These are phyloP conservation scores for Trypanosoma scelopori DNA, from an alignment of 208 protist species.

Conservation along the genomic window DNA sequence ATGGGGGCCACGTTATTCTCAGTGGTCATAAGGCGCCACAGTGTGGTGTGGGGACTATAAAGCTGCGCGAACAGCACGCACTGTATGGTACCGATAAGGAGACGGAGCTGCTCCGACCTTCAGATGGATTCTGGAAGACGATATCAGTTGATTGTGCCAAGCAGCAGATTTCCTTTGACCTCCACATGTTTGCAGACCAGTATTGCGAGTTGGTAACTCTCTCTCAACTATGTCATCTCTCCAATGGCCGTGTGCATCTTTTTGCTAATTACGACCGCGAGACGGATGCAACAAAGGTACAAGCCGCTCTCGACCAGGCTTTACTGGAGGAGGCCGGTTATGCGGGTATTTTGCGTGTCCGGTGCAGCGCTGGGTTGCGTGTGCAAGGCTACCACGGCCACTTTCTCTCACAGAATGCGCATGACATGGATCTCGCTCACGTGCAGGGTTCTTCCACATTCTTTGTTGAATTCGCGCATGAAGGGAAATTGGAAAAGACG, in stretches of 20 bases:
- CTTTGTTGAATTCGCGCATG: slow-evolving; percentile 91
- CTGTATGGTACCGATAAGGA: slow-evolving; percentile 86
- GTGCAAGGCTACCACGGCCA: slow-evolving; percentile 88
- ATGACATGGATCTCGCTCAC: slow-evolving; percentile 91
- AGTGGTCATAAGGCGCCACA: slow-evolving; percentile 54
- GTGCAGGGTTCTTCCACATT: slow-evolving; percentile 79
- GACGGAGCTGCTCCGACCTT: slow-evolving; percentile 81
- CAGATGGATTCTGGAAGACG: slow-evolving; percentile 81
- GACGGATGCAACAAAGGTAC: slow-evolving; percentile 65
- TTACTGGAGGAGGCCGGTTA: slow-evolving; percentile 86
- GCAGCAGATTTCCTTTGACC: slow-evolving; percentile 87
- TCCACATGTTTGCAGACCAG: slow-evolving; percentile 80
- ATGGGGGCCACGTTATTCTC: slow-evolving; percentile 76
- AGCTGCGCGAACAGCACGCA: slow-evolving; percentile 79
- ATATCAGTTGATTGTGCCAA: slow-evolving; percentile 68
- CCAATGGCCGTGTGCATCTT: slow-evolving; percentile 72
- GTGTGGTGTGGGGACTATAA: slow-evolving; percentile 65
- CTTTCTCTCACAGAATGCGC: slow-evolving; percentile 72
- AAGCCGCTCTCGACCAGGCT: slow-evolving; percentile 49
- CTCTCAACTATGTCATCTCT: slow-evolving; percentile 76
- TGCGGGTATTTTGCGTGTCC: slow-evolving; percentile 90
- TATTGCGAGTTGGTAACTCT: slow-evolving; percentile 90
- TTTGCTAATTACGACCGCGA: slow-evolving; percentile 77
- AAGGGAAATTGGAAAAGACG: slow-evolving; percentile 69
- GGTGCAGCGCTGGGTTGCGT: slow-evolving; percentile 79